These are phyloP conservation scores for Citropsis articulata DNA, from an alignment of 345 rosid species.

Conservation along the genomic window DNA sequence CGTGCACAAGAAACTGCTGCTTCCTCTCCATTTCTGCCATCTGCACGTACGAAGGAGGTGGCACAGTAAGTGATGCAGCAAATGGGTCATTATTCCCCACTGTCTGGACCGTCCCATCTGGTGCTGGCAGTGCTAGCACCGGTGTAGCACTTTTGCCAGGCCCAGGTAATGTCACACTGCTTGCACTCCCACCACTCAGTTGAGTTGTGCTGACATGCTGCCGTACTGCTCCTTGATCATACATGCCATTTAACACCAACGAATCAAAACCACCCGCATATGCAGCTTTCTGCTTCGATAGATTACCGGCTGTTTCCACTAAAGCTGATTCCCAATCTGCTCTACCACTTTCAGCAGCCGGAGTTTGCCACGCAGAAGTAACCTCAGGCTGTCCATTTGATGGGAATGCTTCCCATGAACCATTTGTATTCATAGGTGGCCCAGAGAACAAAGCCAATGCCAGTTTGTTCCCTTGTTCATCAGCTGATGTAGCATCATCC, in stretches of 20 bases:
- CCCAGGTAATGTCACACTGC: conserved; percentile 73
- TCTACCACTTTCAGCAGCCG: conserved; percentile 82
- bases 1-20: conserved; percentile 63
- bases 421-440: conserved; percentile 41
- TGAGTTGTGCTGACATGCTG: conserved; percentile 72
- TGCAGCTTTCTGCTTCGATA: conserved; percentile 69
- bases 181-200: conserved; percentile 77
- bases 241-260: conserved; percentile 78
- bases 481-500: conserved; percentile 67
- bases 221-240: conserved; percentile 89
- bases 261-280: conserved; percentile 83
- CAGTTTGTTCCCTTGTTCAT: conserved; percentile 85
- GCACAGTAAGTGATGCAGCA: conserved; percentile 56
- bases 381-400: conserved; percentile 51
- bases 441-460: conserved; percentile 83
- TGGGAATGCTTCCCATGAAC: conserved; percentile 86
- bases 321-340: conserved; percentile 96
- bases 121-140: conserved; percentile 74
- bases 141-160: conserved; percentile 44
- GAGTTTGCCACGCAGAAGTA: conserved; percentile 77
- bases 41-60: conserved; percentile 79
- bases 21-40: conserved; percentile 82
- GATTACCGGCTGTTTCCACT: conserved; percentile 78
- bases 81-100: conserved; percentile 64
- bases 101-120: conserved; percentile 62